These are phyloP conservation scores for Colletotrichum euphorbiae DNA, from an alignment of 2,329 filamentous ascomycete genomes.

Conservation along the genomic window DNA sequence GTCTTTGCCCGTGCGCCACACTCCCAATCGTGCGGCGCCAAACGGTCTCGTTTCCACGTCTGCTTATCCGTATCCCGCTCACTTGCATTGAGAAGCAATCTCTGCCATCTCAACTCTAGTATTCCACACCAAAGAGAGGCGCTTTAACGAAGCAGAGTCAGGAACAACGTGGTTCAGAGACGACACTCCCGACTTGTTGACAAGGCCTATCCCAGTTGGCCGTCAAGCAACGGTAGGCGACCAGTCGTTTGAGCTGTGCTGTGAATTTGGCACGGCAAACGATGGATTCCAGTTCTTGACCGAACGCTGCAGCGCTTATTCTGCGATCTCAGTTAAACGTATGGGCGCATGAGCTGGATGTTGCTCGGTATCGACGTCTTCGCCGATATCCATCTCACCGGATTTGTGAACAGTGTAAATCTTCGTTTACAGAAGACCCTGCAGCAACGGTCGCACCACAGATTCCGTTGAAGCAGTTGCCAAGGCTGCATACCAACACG, in stretches of 20 bases:
- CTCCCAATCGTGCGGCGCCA: constrained; percentile 23
- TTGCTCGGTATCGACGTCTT: background rate
- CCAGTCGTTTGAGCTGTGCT: constrained; percentile 22
- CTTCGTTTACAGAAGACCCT: constrained; percentile 2
- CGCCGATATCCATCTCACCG: background rate
- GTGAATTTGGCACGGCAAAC: constrained; percentile 32
- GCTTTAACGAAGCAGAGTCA: constrained; percentile 4
- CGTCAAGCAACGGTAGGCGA: constrained; percentile 6
- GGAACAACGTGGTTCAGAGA: background rate
- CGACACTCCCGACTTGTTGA: background rate
- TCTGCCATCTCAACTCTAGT: constrained; percentile 39
- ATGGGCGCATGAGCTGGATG: constrained; percentile 1
- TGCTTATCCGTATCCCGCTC: constrained; percentile 3
- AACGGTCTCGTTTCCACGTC: constrained; percentile 37
- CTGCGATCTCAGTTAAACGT: background rate
- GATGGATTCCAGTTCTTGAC: constrained; percentile 14
- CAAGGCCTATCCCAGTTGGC: constrained; percentile 20
- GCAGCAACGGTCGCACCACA: constrained; percentile 1
- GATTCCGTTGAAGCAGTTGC: constrained; percentile 17
- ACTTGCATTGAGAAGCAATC: constrained; percentile 35
- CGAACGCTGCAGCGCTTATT: constrained; percentile 1
- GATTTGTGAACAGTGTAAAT: background rate
- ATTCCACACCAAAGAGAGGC: constrained; percentile 12
- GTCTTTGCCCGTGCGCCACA: background rate
- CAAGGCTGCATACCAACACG: constrained; percentile 7